Evolutionary conservation across 345 rosid genomes (phyloP).

Genomic region (Hibiscus tridactylites): DNA sequence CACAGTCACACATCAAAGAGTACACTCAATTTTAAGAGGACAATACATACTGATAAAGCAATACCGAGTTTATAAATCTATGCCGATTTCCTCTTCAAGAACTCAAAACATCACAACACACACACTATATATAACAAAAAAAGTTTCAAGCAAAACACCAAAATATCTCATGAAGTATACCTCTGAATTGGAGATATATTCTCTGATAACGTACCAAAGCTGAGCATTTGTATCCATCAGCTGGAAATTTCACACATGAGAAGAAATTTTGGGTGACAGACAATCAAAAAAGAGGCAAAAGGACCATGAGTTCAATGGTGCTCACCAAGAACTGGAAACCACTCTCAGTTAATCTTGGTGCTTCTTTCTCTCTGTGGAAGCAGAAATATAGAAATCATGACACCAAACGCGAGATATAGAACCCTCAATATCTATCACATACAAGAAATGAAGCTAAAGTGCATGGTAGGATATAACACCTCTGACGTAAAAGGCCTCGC

Average conservation of each 20-base stretch:
- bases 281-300: slow-evolving; percentile 15
- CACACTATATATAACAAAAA: neutral
- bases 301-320: slow-evolving; percentile 12
- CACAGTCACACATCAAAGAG: neutral
- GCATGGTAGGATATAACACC: slow-evolving; percentile 25
- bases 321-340: slow-evolving; percentile 98
- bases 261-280: slow-evolving; percentile 9
- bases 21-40: neutral
- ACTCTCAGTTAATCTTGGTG: slow-evolving; percentile 76
- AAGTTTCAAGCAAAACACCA: slow-evolving; percentile 6
- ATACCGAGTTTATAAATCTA: neutral
- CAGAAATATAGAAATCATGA: slow-evolving; percentile 12
- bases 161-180: slow-evolving; percentile 33
- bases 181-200: slow-evolving; percentile 89
- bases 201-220: slow-evolving; percentile 94
- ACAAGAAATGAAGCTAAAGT: neutral
- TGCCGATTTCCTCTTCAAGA: neutral
- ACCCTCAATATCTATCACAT: slow-evolving; percentile 12
- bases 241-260: slow-evolving; percentile 34
- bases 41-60: neutral
- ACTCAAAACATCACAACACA: neutral
- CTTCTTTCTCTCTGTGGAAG: slow-evolving; percentile 65
- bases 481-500: slow-evolving; percentile 77
- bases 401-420: slow-evolving; percentile 6
- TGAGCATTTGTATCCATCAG: slow-evolving; percentile 98